Evolutionary conservation across 176 grass and related monocot genomes (phyloP), one percentile per base, ranked within the genome.

Genomic region (Lolium multiflorum): DNA sequence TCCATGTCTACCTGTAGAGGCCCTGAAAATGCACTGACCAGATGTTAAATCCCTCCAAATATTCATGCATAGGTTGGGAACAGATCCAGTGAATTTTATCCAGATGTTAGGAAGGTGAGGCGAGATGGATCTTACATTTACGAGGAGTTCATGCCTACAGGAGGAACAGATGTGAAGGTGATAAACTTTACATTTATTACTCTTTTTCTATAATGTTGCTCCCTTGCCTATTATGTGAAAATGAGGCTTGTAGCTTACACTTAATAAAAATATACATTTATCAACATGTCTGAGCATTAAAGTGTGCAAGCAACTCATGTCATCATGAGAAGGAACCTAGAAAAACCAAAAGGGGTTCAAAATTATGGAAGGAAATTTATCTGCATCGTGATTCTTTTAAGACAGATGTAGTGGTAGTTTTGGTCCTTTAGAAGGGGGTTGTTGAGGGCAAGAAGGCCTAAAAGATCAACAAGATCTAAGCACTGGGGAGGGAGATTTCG

Each of bases 101-200:
- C 96, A 64, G 90, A 98, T 16, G 91, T 98, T 63, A 92, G 96
- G 73, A 94, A 82, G 62, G 96, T 98, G 86, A 93, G 96, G 74
- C 90, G 93, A 74, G 93, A 95, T 79, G 86, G 96, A 81, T 98
- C 93, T 88, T 98, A 94, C 81, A 98, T 98, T 76, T 98, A 98
- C 20, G 93, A 98, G 84, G 96, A 95, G 84, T 98, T 98, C 86
- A 98, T 98, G 91, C 91, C 96, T 84, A 98, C 96, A 85, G 93
- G 96, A 62, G 96, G 96, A 73, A 98, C 96, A 87, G 96, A 98
- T 92, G 96, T 98, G 47, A 98, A 98, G 90, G 96, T 95, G 62
- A 76, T 7, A 59, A 60, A 80, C 68, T 54, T 84, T 64, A 1
- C 49, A 88, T 44, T 31, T 84, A 35, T 73, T 46, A 15, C 39